Evolutionary conservation across 2,329 filamentous ascomycete genomes (phyloP), one percentile per base, ranked within the genome.

Genomic region (Epicoccum nigrum): DNA sequence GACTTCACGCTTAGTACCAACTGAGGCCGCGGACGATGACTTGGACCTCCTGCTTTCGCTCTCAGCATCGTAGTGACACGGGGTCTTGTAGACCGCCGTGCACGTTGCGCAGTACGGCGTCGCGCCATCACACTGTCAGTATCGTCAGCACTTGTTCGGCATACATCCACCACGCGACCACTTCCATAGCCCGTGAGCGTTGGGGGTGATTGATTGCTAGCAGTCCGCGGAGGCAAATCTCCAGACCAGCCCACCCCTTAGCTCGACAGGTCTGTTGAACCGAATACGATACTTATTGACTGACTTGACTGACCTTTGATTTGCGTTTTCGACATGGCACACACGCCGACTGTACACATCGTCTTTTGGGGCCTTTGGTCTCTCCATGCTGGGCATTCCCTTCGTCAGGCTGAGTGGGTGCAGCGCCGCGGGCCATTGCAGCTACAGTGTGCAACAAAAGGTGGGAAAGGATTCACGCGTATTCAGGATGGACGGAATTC

Each of bases 241-340:
- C 27, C 38, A 30, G 45, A 56, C 51, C 48, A 52, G 47, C 41
- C 54, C 51, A 54, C 34, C 37, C 33, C 35, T 51, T 34, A 13
- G 15, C 3, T 20, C 38, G 17, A 6, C 16, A 46, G 9, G 8
- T 32, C 2, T 39, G n/a, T 37, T 12, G 16, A 11, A 30, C 1
- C 25, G 35, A 41, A 31, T n/a, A 45, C 30, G 25, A 34, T 16
- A 33, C 39, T 48, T 19, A 60, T n/a, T n/a, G n/a, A n/a, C n/a
- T n/a, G n/a, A n/a, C n/a, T n/a, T n/a, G n/a, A n/a, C 63, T 64
- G 51, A 77, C 78, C 69, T 80, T 80, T 51, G 75, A 78, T 59
- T 81, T 81, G 50, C 78, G 74, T 60, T 77, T 79, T 32, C 78
- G 70, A 61, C 78, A 81, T n/a, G 77, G 76, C 32, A 78, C 76